Conservation (phyloP, 1,139 yeast species). For the Saccharomyces pastorianus region DNA sequence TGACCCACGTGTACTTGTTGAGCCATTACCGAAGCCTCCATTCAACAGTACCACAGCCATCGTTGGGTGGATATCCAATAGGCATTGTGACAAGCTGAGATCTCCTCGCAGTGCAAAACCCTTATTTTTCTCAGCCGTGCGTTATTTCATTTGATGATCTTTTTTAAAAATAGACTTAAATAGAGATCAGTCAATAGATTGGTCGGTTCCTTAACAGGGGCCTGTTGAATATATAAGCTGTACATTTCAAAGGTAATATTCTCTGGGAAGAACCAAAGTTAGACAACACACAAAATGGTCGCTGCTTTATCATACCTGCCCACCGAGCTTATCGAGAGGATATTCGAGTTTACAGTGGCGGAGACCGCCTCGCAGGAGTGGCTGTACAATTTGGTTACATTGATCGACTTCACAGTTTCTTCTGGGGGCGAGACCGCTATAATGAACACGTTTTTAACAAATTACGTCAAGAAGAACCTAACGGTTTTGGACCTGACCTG, state of each 20-base stretch:
- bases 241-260: background rate
- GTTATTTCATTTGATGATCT: background rate
- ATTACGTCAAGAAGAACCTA: background rate
- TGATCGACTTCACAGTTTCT: background rate
- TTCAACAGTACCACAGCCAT: background rate
- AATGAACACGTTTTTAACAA: background rate
- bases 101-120: background rate
- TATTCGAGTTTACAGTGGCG: background rate
- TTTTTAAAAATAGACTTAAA: background rate
- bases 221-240: background rate
- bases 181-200: background rate
- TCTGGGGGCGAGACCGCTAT: background rate
- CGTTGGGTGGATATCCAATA: background rate
- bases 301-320: background rate
- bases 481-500: background rate
- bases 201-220: too few relatives aligned
- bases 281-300: background rate
- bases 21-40: too few relatives aligned
- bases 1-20: too few relatives aligned
- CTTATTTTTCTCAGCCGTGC: background rate
- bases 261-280: background rate
- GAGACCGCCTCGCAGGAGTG: background rate
- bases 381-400: background rate
- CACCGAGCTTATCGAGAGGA: background rate
- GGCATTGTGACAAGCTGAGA: background rate